Evolutionary conservation across 179 eudicot genomes (phyloP).

Genomic region (Corrigiola litoralis): DNA sequence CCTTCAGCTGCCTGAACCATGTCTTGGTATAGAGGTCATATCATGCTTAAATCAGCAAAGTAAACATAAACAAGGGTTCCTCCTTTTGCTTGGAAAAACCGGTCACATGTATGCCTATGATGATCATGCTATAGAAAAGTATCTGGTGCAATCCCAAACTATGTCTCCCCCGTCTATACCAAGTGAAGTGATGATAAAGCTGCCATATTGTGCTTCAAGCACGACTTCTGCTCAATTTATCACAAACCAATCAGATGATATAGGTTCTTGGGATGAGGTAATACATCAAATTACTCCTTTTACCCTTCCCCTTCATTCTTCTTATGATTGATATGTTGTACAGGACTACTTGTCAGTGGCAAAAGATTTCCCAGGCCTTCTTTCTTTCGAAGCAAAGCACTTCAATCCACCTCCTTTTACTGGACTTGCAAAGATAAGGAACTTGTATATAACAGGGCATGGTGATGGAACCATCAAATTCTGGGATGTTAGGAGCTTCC

Average conservation of each 20-base stretch:
- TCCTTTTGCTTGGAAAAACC: slow-evolving; percentile 73
- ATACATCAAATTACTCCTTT: background rate
- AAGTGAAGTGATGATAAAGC: slow-evolving; percentile 58
- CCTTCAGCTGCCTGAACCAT: slow-evolving; percentile 69
- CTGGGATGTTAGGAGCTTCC: slow-evolving; percentile 82
- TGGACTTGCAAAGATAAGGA: slow-evolving; percentile 59
- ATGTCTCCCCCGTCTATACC: slow-evolving; percentile 72
- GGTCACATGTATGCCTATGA: slow-evolving; percentile 74
- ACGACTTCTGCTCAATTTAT: slow-evolving; percentile 56
- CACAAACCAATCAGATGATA: slow-evolving; percentile 39
- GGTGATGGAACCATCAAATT: slow-evolving; percentile 73
- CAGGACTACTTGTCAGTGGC: slow-evolving; percentile 46
- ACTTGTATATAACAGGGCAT: slow-evolving; percentile 85
- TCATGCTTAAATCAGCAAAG: slow-evolving; percentile 41
- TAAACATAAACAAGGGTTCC: slow-evolving; percentile 56
- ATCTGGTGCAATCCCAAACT: slow-evolving; percentile 61
- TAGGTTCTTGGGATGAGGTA: slow-evolving; percentile 57
- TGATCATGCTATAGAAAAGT: slow-evolving; percentile 68
- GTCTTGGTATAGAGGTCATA: slow-evolving; percentile 61
- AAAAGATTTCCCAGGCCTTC: slow-evolving; percentile 51
- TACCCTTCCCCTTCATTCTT: background rate
- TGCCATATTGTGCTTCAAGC: slow-evolving; percentile 61
- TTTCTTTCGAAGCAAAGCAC: slow-evolving; percentile 54
- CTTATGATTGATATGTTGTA: slow-evolving; percentile 1
- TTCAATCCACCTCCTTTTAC: slow-evolving; percentile 46